Evolutionary conservation across 257 asterid genomes (phyloP).

Genomic region (Vinca minor): DNA sequence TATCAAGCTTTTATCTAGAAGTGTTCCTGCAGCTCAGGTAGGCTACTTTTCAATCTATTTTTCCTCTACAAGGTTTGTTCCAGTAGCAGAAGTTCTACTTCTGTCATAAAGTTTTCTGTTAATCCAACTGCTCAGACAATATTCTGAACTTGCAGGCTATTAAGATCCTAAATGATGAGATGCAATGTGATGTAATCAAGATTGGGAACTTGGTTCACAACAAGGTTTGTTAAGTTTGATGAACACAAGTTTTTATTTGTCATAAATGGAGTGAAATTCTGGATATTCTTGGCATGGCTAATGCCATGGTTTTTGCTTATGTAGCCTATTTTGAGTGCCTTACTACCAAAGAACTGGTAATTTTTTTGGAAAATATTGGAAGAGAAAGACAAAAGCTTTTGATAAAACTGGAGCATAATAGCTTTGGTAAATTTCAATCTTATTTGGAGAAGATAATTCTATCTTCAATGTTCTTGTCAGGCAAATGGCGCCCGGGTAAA

Average conservation of each 20-base stretch:
- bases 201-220: slow-evolving; percentile 72
- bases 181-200: slow-evolving; percentile 91
- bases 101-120: background rate
- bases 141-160: slow-evolving; percentile 49
- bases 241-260: background rate
- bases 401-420: too few species aligned
- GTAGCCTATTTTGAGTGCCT: background rate
- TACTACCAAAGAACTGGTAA: background rate
- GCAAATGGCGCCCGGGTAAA: background rate
- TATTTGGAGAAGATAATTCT: too few species aligned
- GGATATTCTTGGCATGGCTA: background rate
- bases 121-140: slow-evolving; percentile 11
- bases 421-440: background rate
- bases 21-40: slow-evolving; percentile 97
- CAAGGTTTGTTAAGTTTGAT: slow-evolving; percentile 46
- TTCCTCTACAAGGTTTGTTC: background rate
- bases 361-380: background rate
- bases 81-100: background rate
- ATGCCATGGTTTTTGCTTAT: background rate
- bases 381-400: background rate
- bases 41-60: slow-evolving; percentile 3
- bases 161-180: slow-evolving; percentile 87
- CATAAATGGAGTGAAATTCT: background rate
- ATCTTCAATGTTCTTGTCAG: background rate
- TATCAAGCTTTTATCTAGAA: slow-evolving; percentile 80